These are phyloP conservation scores for Populus hybrid DNA, from an alignment of 441 rosid genomes.

Conservation along the genomic window DNA sequence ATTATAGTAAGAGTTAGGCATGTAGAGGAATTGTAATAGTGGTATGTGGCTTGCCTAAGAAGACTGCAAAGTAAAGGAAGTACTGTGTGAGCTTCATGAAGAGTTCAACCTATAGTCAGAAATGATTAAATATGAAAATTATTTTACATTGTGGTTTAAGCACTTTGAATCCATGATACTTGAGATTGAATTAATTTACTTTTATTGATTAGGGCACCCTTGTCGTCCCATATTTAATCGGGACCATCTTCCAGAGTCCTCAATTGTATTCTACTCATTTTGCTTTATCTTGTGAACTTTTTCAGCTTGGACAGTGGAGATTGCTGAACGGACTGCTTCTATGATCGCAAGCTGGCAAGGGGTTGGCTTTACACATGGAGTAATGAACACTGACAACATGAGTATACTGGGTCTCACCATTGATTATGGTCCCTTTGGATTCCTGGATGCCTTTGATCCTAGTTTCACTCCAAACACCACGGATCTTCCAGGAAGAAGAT, in stretches of 20 bases:
- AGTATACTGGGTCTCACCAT: constrained; percentile 94
- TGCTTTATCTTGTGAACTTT: not conserved
- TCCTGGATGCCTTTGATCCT: constrained; percentile 98
- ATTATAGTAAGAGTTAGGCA: not conserved
- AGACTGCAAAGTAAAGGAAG: not conserved
- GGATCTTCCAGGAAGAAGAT: constrained; percentile 96
- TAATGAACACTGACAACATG: constrained; percentile 96
- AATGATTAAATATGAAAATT: not conserved
- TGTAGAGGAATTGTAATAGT: not conserved
- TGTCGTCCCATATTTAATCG: not conserved
- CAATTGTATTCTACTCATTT: not conserved
- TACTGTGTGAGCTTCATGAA: not conserved
- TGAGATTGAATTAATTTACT: not conserved
- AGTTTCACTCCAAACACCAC: constrained; percentile 96
- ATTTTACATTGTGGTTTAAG: not conserved
- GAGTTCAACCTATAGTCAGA: not conserved
- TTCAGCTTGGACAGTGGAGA: constrained; percentile 93
- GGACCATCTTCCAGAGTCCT: not conserved
- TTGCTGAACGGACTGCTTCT: constrained; percentile 87
- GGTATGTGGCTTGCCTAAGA: not conserved
- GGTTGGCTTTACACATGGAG: constrained; percentile 97
- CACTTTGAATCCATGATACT: not conserved
- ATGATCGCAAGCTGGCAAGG: constrained; percentile 95
- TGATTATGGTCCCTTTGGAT: constrained; percentile 98
- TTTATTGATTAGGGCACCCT: not conserved